Evolutionary conservation across 1,139 yeast genomes (phyloP).

Genomic region (Blastobotrys buckinghamii): DNA sequence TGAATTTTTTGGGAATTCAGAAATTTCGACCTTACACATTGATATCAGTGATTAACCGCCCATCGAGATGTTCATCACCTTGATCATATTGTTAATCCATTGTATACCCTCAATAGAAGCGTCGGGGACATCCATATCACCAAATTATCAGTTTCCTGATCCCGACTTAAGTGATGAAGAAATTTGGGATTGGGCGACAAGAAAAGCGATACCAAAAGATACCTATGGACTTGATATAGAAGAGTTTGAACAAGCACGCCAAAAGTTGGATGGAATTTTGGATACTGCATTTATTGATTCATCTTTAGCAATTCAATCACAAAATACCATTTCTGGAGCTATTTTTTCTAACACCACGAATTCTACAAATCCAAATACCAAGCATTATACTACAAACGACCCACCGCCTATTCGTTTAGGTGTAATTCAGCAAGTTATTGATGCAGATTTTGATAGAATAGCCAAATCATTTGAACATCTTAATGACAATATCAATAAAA

Average conservation of each 20-base stretch:
- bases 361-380: neutral
- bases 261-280: too few relatives aligned
- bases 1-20: too few relatives aligned
- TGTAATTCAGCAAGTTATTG: neutral
- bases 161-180: neutral
- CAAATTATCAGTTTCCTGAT: neutral
- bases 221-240: too few relatives aligned
- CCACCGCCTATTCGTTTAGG: neutral
- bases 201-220: neutral
- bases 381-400: neutral
- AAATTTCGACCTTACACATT: too few relatives aligned
- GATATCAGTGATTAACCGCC: too few relatives aligned
- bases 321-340: too few relatives aligned
- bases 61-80: too few relatives aligned
- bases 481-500: constrained; percentile 1
- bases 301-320: too few relatives aligned
- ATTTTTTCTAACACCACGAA: neutral
- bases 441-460: neutral
- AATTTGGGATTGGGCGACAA: neutral
- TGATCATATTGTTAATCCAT: too few relatives aligned
- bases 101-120: too few relatives aligned
- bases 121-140: neutral
- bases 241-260: too few relatives aligned
- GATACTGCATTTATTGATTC: too few relatives aligned
- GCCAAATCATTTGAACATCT: constrained; percentile 3